Percentiles rank a stretch among this genome's conserved stretches.
These are phyloP conservation scores for Lachnellula willkommii DNA, from an alignment of 2,329 filamentous ascomycete species.

Conservation along the genomic window DNA sequence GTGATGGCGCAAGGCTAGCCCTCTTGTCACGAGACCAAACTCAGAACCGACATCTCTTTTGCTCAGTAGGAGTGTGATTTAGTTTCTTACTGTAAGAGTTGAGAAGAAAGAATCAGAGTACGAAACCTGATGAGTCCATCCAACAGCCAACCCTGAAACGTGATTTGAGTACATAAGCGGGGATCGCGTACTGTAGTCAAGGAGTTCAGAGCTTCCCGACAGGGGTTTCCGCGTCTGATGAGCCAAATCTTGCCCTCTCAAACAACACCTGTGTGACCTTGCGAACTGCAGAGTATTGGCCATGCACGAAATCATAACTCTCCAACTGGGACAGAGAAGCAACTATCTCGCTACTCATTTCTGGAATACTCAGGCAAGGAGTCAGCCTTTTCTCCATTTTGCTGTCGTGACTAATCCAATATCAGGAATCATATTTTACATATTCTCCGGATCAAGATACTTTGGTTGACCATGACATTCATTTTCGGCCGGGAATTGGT, in stretches of 20 bases:
- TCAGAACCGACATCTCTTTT: too few relatives aligned
- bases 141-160: too few relatives aligned
- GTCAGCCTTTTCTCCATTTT: background rate
- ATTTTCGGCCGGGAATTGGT: constrained; percentile 79
- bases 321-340: constrained; percentile 87
- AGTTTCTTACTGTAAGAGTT: too few relatives aligned
- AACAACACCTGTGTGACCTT: background rate
- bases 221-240: background rate
- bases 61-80: too few relatives aligned
- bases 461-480: constrained; percentile 74
- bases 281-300: background rate
- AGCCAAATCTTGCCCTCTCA: background rate
- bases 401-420: constrained; percentile 10
- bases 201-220: background rate
- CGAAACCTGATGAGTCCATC: too few relatives aligned
- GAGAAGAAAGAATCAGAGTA: too few relatives aligned
- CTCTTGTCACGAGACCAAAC: too few relatives aligned
- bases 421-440: constrained; percentile 93
- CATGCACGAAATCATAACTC: constrained; percentile 93
- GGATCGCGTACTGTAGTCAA: too few relatives aligned
- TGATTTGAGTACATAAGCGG: too few relatives aligned
- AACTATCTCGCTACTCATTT: constrained; percentile 96
- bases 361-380: constrained; percentile 81
- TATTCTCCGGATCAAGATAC: constrained; percentile 65
- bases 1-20: too few relatives aligned